A percentile compares a stretch with the other conserved stretches of the same genome.
phyloP scores from a whole-genome alignment of 208 protist species.

The Wallacemonas collosoma region DNA sequence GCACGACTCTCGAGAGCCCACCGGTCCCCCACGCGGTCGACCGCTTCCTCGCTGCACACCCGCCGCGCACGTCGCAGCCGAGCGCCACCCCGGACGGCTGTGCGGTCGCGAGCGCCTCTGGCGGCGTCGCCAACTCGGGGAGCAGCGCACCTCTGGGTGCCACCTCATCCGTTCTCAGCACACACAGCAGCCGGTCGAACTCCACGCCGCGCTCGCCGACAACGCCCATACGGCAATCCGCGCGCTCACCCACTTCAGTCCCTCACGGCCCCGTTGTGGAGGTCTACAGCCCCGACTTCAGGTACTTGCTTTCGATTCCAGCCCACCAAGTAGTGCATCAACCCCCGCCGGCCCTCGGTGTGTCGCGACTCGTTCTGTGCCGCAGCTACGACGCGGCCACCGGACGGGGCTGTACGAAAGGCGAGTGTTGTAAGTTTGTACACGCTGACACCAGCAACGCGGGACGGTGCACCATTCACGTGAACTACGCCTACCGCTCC shows the following conservation, averaged over 20 bases:
- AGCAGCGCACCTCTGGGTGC: background rate
- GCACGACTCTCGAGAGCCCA: background rate
- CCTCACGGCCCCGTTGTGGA: constrained; percentile 17
- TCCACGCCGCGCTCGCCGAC: background rate
- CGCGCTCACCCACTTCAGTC: background rate
- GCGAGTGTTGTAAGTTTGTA: constrained; percentile 74
- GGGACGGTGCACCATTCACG: constrained; percentile 58
- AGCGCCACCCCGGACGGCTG: too few species aligned
- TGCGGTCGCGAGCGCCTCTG: background rate
- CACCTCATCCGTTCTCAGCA: background rate
- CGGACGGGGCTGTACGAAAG: constrained; percentile 47
- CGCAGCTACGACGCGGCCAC: constrained; percentile 52
- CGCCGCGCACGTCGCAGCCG: too few species aligned
- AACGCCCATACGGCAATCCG: background rate
- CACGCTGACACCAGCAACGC: constrained; percentile 56
- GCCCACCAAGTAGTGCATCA: constrained; percentile 38
- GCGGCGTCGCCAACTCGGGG: background rate
- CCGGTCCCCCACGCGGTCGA: background rate
- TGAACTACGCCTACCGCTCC: constrained; percentile 77
- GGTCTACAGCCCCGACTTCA: constrained; percentile 74
- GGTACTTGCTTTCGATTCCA: constrained; percentile 47
- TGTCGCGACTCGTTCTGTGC: constrained; percentile 77
- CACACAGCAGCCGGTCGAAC: background rate
- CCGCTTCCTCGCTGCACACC: background rate
- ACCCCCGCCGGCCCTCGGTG: constrained; percentile 41